Conservation (phyloP, 228 moss, liverwort and hornwort species). For the Sphagnum magellanicum region DNA sequence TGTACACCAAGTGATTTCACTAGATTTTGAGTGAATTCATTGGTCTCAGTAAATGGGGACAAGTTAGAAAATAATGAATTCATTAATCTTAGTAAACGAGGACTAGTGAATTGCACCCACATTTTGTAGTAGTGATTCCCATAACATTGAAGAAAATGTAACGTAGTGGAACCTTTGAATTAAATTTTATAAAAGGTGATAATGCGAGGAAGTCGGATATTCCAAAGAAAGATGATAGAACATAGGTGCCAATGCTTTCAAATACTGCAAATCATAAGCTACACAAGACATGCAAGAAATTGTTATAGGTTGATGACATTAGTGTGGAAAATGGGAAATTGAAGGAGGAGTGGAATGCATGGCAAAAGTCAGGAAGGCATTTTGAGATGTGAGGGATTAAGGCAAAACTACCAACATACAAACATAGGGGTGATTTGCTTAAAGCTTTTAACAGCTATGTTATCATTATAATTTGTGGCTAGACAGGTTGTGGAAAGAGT, state of each 20-base stretch:
- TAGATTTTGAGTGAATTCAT: neutral
- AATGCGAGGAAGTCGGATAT: no score
- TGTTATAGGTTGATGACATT: slow-evolving; percentile 13
- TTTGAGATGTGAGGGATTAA: slow-evolving; percentile 36
- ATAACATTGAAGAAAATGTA: slow-evolving; percentile 36
- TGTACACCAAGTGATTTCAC: neutral
- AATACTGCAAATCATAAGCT: neutral
- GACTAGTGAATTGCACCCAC: neutral
- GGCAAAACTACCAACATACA: slow-evolving; percentile 46
- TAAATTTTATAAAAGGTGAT: slow-evolving; percentile 4
- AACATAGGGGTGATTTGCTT: slow-evolving; percentile 25
- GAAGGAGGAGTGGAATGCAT: slow-evolving; percentile 55
- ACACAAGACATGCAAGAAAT: neutral
- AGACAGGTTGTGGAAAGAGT: slow-evolving; percentile 65
- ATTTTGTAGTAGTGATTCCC: slow-evolving; percentile 26
- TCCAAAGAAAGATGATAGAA: neutral
- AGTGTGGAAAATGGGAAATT: slow-evolving; percentile 41
- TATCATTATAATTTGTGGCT: slow-evolving; percentile 46
- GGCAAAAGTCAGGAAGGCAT: slow-evolving; percentile 35
- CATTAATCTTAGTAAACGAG: no score
- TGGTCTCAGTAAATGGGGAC: neutral
- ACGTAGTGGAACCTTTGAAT: slow-evolving; percentile 1
- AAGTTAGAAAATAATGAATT: no score
- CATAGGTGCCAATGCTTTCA: slow-evolving; percentile 1
- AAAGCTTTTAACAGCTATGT: slow-evolving; percentile 30